These are phyloP conservation scores for Candida broadrunensis DNA, from an alignment of 805 yeast genomes.

Conservation along the genomic window DNA sequence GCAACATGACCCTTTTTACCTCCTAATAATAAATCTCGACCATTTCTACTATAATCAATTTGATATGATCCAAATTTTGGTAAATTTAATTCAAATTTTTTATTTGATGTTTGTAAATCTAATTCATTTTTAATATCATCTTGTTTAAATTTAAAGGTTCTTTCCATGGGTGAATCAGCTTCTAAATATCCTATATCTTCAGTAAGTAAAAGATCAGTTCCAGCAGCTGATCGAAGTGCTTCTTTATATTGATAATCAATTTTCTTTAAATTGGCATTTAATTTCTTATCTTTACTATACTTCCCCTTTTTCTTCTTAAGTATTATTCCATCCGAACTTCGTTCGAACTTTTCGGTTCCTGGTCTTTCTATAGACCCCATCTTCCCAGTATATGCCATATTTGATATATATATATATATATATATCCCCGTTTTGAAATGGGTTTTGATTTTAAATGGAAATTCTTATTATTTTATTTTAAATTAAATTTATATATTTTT, in stretches of 20 bases:
- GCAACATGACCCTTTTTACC: conserved; percentile 96
- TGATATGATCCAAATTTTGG: conserved; percentile 84
- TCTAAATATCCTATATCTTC: conserved; percentile 87
- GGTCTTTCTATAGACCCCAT: conserved; percentile 18
- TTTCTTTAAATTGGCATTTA: conserved; percentile 63
- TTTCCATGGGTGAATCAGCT: conserved; percentile 89
- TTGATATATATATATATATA: too few species aligned
- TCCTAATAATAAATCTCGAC: conserved; percentile 78
- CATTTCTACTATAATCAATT: conserved; percentile 80
- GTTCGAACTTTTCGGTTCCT: conserved; percentile 23
- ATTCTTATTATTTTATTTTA: too few species aligned
- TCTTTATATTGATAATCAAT: conserved; percentile 70
- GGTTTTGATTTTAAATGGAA: too few species aligned
- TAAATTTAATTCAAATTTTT: conserved; percentile 70
- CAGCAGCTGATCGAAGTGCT: conserved; percentile 80
- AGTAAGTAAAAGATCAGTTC: conserved; percentile 78
- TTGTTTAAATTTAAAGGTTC: conserved; percentile 82
- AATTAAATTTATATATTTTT: too few species aligned
- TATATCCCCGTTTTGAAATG: too few species aligned
- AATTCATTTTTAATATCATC: conserved; percentile 73
- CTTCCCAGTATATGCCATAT: conserved; percentile 19
- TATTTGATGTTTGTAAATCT: conserved; percentile 71
- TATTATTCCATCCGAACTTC: conserved; percentile 13
- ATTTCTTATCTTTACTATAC: conserved; percentile 53
- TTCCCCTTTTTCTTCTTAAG: conserved; percentile 19